Evolutionary conservation across 805 yeast genomes (phyloP), one percentile per base, ranked within the genome.

Genomic region (Barnettozyma botsteinii): DNA sequence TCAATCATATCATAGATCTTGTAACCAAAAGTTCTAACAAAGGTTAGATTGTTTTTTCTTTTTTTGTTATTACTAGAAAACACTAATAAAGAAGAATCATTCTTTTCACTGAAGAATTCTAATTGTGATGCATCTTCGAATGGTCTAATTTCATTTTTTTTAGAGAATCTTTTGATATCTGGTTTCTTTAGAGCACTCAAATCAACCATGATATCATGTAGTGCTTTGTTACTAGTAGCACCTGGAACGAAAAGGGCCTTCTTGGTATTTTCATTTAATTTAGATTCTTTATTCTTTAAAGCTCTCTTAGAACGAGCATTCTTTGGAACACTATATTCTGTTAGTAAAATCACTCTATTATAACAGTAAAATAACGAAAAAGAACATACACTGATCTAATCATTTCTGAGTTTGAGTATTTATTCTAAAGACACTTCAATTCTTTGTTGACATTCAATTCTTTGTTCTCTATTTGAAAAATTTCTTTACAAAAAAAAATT

Each of bases 301-400:
- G 96, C 98, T 64, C 98, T 79, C 69, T 93, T 93, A 41, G 96
- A 77, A 58, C 98, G 87, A 40, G 96, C 96, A 58, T 82, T 93
- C 67, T 88, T 89, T 27, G 98, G 98, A 52, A 87, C 82, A 33
- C 81, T 68, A 19, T 9, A 33, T 52, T 49, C 45, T 47, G 56
- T 59, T 59, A 45, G 46, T 35, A n/a, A n/a, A n/a, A n/a, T n/a
- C n/a, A n/a, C n/a, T n/a, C n/a, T n/a, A n/a, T n/a, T n/a, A n/a
- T n/a, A n/a, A n/a, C n/a, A n/a, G n/a, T n/a, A n/a, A n/a, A n/a
- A n/a, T 21, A 13, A 14, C 15, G 19, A n/a, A 17, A 31, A 13
- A 5, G n/a, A 23, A 40, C 43, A 19, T 40, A 40, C 43, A 40
- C 40, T 13, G 43, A 31, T 40, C 43, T 40, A n/a, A 40, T 40